phyloP scores from a whole-genome alignment of 2,329 filamentous ascomycete species.

The Lachnellula cervina region DNA sequence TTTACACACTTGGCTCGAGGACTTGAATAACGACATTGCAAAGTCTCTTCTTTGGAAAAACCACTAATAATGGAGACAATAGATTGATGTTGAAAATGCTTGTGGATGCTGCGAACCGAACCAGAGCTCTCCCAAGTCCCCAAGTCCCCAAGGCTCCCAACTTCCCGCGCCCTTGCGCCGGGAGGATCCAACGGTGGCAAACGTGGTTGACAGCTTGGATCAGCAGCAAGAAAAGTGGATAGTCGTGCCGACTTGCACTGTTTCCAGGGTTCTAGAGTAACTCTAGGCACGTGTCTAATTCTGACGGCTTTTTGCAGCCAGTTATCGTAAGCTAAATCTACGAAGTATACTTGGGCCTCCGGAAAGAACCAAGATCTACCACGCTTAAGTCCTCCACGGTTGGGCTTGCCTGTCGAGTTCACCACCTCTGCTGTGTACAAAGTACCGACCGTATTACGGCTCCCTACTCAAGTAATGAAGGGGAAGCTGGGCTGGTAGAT shows the following conservation, averaged over 20 bases:
- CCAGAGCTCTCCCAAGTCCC: not conserved
- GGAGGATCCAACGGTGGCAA: constrained; percentile 20
- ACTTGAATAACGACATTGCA: not conserved
- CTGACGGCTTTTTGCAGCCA: not conserved
- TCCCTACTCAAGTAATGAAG: not conserved
- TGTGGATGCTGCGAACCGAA: not conserved
- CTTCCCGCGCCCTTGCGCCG: constrained; percentile 15
- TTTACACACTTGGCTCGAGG: not conserved
- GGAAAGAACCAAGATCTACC: constrained; percentile 15
- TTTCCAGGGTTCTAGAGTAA: constrained; percentile 16
- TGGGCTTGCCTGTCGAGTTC: constrained; percentile 5
- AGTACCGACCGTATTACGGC: not conserved
- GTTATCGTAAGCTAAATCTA: not conserved
- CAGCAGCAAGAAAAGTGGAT: constrained; percentile 9
- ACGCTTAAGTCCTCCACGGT: constrained; percentile 12
- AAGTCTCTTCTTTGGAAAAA: not conserved
- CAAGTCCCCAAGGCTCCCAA: not conserved
- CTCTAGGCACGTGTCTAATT: constrained; percentile 5
- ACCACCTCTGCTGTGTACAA: not conserved
- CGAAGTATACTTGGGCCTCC: not conserved
- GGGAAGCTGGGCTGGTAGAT: not conserved
- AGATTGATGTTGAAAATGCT: not conserved
- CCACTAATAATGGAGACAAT: not conserved
- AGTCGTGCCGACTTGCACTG: constrained; percentile 10
- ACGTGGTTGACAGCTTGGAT: constrained; percentile 17